phyloP scores from a whole-genome alignment of 2,329 filamentous ascomycete genomes.

The Lasiodiplodia sp. region DNA sequence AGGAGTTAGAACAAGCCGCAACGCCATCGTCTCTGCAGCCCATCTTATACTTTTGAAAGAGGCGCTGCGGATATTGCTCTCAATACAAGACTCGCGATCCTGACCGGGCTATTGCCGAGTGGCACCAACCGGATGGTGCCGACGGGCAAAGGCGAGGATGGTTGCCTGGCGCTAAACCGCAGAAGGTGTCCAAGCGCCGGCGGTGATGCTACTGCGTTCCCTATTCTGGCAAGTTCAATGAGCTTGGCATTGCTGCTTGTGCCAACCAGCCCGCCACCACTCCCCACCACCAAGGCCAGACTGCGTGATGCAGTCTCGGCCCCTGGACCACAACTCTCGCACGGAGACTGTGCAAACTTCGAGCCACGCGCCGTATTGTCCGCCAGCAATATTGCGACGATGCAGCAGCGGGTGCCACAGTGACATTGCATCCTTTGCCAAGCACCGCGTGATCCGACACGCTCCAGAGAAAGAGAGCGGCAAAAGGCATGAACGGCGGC shows the following conservation, averaged over 20 bases:
- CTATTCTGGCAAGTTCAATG: not conserved
- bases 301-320: not conserved
- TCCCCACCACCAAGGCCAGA: not conserved
- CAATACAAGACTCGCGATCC: conserved; percentile 4
- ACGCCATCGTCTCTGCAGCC: conserved; percentile 6
- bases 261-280: not conserved
- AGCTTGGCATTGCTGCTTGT: conserved; percentile 10
- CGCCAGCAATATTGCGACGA: not conserved
- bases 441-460: conserved; percentile 8
- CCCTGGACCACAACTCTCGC: not conserved
- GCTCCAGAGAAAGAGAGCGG: conserved; percentile 4
- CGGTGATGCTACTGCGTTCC: not conserved
- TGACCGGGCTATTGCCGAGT: not conserved
- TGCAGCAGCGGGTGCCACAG: not conserved
- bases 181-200: conserved; percentile 6
- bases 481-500: conserved; percentile 1
- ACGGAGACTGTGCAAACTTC: not conserved
- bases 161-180: conserved; percentile 8
- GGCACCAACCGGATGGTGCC: not conserved
- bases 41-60: conserved; percentile 12
- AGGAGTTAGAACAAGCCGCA: not conserved
- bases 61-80: conserved; percentile 3
- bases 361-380: not conserved
- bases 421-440: not conserved
- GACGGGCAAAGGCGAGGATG: not conserved